Evolutionary conservation across 2,329 filamentous ascomycete genomes (phyloP), one percentile per base, ranked within the genome.

Genomic region (Diaporthe sp.): DNA sequence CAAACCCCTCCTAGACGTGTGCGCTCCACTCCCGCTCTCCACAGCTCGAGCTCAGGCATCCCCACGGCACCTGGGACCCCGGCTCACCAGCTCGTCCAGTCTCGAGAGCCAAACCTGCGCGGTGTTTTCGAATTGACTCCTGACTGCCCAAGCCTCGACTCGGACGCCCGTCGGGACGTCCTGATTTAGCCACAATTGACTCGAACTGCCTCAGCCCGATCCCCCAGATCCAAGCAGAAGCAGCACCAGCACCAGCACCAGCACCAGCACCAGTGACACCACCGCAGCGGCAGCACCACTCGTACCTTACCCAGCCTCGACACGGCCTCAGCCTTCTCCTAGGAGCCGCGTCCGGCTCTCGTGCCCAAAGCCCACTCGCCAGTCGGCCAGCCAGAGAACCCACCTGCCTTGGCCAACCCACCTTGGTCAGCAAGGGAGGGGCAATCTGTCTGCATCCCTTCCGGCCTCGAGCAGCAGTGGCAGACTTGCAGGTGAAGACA

Each of bases 101-200:
- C 56, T 71, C 47, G 56, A 51, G 56, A 22, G 70, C 56, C 70
- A 63, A 55, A 71, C 32, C 70, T 53, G 70, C 47, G 37, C 70
- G 32, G 56, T 22, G 50, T 61, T 42, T 42, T 53, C 47, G 55
- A 70, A 70, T 71, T 51, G 66, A 53, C 58, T 61, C 70, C 59
- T 66, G 71, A 70, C 44, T 55, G 37, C 47, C 25, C 66, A 65
- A 51, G 65, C 63, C 50, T 65, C 73, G 71, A 70, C 56, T 73
- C 65, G 47, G 58, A 51, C 47, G 27, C 35, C n/a, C 55, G 30
- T 35, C 71, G 56, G 70, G 32, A 42, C 35, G 32, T 66, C 50
- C 73, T 61, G 53, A 66, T 70, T 53, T 51, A 47, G 65, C 63
- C 39, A 50, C 65, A 66, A 44, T 75, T 75, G 73, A 71, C 73